A percentile compares a stretch with the other conserved stretches of the same genome.
These are phyloP conservation scores for Coemansia sp. DNA, from an alignment of 192 early-diverging fungal genomes.

Conservation along the genomic window DNA sequence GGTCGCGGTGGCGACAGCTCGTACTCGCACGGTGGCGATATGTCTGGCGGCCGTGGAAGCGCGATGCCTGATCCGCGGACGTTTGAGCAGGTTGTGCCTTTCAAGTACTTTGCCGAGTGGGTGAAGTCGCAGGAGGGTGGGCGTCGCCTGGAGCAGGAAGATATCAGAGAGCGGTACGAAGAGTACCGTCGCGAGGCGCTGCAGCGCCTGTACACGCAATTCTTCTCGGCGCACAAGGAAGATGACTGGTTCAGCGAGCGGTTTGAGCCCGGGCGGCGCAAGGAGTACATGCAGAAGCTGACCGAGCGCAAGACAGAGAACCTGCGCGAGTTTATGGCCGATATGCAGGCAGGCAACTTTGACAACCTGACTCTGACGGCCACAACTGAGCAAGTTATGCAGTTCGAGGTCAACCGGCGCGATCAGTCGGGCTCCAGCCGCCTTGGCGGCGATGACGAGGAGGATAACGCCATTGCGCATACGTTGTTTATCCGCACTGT, in stretches of 20 bases:
- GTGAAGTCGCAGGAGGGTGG: constrained; percentile 58
- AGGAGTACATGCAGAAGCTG: constrained; percentile 54
- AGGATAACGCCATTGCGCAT: constrained; percentile 44
- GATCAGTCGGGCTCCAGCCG: constrained; percentile 25
- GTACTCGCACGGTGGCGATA: constrained; percentile 37
- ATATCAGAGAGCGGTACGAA: constrained; percentile 73
- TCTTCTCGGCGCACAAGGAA: constrained; percentile 74
- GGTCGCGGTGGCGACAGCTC: constrained; percentile 47
- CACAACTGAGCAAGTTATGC: constrained; percentile 44
- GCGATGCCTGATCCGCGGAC: constrained; percentile 68
- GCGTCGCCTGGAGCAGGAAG: constrained; percentile 71
- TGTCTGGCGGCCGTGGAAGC: constrained; percentile 16
- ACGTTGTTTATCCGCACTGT: constrained; percentile 83
- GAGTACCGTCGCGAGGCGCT: constrained; percentile 81
- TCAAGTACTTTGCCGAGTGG: constrained; percentile 73
- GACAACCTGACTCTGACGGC: constrained; percentile 54
- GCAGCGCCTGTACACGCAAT: constrained; percentile 63
- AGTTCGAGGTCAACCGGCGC: constrained; percentile 44
- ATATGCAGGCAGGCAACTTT: constrained; percentile 68
- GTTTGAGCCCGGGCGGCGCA: constrained; percentile 78
- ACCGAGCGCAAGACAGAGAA: constrained; percentile 55
- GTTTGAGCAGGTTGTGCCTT: constrained; percentile 73
- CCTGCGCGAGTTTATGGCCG: constrained; percentile 60
- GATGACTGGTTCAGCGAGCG: constrained; percentile 93
- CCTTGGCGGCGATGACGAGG: constrained; percentile 35